Evolutionary conservation across 371 early-diverging fungal genomes (phyloP).

Genomic region (Encephalitozoon hellem): DNA sequence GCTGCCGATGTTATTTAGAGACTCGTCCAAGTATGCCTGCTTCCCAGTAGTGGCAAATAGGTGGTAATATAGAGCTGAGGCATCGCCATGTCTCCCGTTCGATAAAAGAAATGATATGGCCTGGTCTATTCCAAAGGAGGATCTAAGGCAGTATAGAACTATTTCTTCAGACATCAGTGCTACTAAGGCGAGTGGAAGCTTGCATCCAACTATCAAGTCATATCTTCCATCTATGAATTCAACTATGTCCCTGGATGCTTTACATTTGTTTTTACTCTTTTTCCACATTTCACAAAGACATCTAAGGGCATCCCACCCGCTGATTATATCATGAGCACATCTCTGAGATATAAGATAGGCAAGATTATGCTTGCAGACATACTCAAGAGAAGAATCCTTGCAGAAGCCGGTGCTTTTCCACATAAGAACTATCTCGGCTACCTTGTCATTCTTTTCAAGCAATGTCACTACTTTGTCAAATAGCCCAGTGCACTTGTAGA

Average conservation of each 20-base stretch:
- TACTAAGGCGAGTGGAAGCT: background rate
- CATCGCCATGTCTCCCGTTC: background rate
- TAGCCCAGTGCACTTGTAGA: background rate
- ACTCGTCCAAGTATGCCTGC: background rate
- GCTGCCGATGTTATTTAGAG: background rate
- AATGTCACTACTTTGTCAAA: background rate
- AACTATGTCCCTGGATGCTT: background rate
- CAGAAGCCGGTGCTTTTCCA: background rate
- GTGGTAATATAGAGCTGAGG: background rate
- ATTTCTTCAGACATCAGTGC: background rate
- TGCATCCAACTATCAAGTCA: background rate
- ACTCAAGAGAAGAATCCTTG: background rate
- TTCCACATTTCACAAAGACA: slow-evolving; percentile 1
- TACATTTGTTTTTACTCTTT: background rate
- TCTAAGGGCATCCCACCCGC: background rate
- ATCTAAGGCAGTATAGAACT: background rate
- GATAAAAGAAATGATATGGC: background rate
- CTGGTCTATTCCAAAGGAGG: background rate
- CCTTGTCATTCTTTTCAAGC: background rate
- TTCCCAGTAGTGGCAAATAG: background rate
- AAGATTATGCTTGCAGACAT: background rate
- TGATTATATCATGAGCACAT: background rate
- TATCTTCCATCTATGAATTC: background rate
- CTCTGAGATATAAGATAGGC: background rate
- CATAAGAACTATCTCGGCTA: background rate